Percentiles rank a stretch among this genome's conserved stretches.
These are phyloP conservation scores for Rosellinia necatrix DNA, from an alignment of 2,329 filamentous ascomycete genomes.

Conservation along the genomic window DNA sequence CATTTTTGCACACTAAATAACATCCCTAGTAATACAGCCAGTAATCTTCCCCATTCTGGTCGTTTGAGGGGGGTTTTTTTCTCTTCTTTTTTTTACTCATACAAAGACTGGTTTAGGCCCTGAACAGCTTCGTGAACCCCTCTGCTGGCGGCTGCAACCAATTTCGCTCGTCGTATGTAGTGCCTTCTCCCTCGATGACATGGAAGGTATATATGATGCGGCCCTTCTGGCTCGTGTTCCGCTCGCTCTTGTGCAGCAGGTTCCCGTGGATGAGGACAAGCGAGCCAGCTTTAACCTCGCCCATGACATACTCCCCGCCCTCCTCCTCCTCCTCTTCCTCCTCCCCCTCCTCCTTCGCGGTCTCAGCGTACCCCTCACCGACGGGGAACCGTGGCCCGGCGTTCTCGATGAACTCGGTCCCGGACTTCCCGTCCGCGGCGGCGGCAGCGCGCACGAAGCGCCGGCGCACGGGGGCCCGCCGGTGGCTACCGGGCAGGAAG, in stretches of 20 bases:
- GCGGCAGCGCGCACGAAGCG: conserved; percentile 71
- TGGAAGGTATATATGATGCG: conserved; percentile 98
- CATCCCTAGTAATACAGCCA: conserved; percentile 17
- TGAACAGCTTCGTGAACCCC: conserved; percentile 75
- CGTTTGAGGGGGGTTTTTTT: no score
- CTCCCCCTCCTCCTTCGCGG: conserved; percentile 38
- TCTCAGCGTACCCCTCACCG: conserved; percentile 52
- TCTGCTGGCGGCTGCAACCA: conserved; percentile 86
- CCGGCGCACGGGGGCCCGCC: conserved; percentile 68
- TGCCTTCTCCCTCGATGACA: conserved; percentile 80
- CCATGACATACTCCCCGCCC: conserved; percentile 70
- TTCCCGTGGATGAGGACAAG: conserved; percentile 96
- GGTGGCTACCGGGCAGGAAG: conserved; percentile 82
- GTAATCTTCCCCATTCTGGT: not conserved
- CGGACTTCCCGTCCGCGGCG: conserved; percentile 45
- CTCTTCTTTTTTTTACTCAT: not conserved
- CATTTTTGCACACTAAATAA: not conserved
- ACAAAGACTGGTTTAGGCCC: conserved; percentile 20
- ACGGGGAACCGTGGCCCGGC: conserved; percentile 66
- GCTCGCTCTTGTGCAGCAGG: conserved; percentile 93
- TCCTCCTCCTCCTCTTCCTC: conserved; percentile 31
- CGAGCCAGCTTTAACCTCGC: conserved; percentile 88
- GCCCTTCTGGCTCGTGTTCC: conserved; percentile 82
- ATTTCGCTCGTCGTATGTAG: conserved; percentile 82
- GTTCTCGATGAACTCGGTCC: conserved; percentile 76